Evolutionary conservation across 108 stramenopile species (phyloP).

Genomic region (Mayamaea pseudoterrestris): DNA sequence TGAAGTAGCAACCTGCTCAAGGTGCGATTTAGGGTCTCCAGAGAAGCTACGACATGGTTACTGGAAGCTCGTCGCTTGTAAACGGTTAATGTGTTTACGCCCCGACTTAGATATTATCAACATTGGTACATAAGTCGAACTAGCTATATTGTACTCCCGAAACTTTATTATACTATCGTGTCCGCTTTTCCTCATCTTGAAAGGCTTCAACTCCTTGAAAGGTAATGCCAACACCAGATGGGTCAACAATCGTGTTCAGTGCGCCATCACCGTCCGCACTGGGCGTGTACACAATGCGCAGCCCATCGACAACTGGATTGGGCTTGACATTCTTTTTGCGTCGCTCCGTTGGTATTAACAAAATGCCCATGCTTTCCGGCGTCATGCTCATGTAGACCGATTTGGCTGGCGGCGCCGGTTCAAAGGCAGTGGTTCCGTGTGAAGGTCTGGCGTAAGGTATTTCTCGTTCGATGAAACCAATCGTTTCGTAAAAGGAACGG

Average conservation of each 20-base stretch:
- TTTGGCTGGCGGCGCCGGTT: slow-evolving; percentile 62
- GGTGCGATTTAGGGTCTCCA: too few relatives aligned
- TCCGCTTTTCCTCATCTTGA: slow-evolving; percentile 37
- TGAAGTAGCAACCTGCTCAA: too few relatives aligned
- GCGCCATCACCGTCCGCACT: slow-evolving; percentile 12
- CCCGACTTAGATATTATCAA: too few relatives aligned
- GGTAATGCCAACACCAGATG: slow-evolving; percentile 39
- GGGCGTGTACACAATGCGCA: slow-evolving; percentile 71
- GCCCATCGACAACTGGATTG: slow-evolving; percentile 44
- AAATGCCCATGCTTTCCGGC: slow-evolving; percentile 65
- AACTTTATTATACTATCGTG: slow-evolving; percentile 17
- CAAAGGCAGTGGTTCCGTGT: slow-evolving; percentile 65
- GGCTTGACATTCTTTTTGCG: slow-evolving; percentile 22
- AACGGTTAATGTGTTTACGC: too few relatives aligned
- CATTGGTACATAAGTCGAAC: too few relatives aligned
- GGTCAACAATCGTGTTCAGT: slow-evolving; percentile 27
- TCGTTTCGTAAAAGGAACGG: slow-evolving; percentile 51
- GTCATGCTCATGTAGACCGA: slow-evolving; percentile 69
- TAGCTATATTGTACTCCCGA: too few relatives aligned
- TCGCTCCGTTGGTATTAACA: slow-evolving; percentile 46
- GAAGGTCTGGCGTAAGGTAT: slow-evolving; percentile 69
- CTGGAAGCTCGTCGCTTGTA: too few relatives aligned
- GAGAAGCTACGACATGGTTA: too few relatives aligned
- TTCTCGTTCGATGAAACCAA: slow-evolving; percentile 66
- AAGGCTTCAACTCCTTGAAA: slow-evolving; percentile 33